A percentile compares a stretch with the other conserved stretches of the same genome.
phyloP scores from a whole-genome alignment of 352 stramenopile genomes.

The Saprolegnia parasitica region DNA sequence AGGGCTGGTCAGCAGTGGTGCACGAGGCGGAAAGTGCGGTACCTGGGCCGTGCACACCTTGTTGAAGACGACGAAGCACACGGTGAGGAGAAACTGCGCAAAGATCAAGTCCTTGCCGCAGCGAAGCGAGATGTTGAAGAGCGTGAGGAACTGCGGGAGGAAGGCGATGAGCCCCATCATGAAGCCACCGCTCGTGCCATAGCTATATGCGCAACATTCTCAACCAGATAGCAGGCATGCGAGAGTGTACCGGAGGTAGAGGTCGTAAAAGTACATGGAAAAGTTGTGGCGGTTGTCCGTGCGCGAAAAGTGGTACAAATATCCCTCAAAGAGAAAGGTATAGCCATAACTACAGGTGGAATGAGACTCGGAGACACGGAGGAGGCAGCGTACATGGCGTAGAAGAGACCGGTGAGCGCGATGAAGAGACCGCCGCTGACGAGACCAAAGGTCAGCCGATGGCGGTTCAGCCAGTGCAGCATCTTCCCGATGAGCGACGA shows the following conservation, averaged over 20 bases:
- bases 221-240: conserved; percentile 11
- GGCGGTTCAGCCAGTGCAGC: conserved; percentile 49
- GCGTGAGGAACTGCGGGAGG: conserved; percentile 70
- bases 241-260: conserved; percentile 89
- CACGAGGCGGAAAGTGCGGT: conserved; percentile 22
- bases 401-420: conserved; percentile 75
- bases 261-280: conserved; percentile 98
- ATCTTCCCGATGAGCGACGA: conserved; percentile 34
- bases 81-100: conserved; percentile 95
- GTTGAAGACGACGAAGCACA: conserved; percentile 98
- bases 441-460: conserved; percentile 85
- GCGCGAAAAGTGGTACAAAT: conserved; percentile 98
- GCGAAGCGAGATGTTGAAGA: conserved; percentile 63
- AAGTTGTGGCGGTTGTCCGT: conserved; percentile 99
- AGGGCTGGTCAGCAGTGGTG: no score
- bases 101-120: conserved; percentile 88
- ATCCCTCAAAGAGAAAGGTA: conserved; percentile 92
- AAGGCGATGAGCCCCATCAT: conserved; percentile 77
- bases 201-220: conserved; percentile 36
- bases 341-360: conserved; percentile 67
- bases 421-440: conserved; percentile 85
- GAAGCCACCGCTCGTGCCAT: conserved; percentile 73
- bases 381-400: conserved; percentile 59
- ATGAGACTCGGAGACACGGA: background rate
- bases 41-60: conserved; percentile 90